These are phyloP conservation scores for Ophiostoma pallidulum DNA, from an alignment of 2,329 filamentous ascomycete species.

Conservation along the genomic window DNA sequence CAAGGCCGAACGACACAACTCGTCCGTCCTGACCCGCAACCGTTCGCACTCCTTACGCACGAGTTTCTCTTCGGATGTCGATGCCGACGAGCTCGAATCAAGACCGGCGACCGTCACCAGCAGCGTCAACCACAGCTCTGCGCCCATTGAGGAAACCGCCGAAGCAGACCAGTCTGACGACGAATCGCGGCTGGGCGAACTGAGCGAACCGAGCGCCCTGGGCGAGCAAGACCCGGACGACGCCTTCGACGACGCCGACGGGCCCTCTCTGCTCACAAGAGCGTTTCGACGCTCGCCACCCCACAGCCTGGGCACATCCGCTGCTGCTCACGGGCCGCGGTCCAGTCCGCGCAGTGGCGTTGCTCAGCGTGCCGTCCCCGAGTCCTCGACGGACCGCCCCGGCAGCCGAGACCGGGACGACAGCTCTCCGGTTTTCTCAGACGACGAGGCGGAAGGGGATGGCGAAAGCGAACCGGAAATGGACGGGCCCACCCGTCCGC, in stretches of 20 bases:
- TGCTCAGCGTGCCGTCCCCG: too few species aligned
- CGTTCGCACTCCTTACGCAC: constrained; percentile 27
- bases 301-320: constrained; percentile 40
- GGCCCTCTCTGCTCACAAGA: constrained; percentile 15
- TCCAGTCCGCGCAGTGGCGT: too few species aligned
- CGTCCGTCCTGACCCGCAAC: constrained; percentile 36
- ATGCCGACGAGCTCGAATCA: constrained; percentile 16
- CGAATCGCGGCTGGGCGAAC: neutral
- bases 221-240: neutral
- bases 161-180: constrained; percentile 8
- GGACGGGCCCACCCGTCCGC: neutral
- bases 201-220: neutral
- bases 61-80: constrained; percentile 20
- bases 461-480: neutral
- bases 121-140: constrained; percentile 25
- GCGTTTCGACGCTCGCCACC: constrained; percentile 15
- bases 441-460: constrained; percentile 11
- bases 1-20: constrained; percentile 35
- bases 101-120: constrained; percentile 9
- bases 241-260: neutral
- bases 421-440: constrained; percentile 9
- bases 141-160: constrained; percentile 48
- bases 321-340: constrained; percentile 19
- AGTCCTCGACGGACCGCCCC: too few species aligned
- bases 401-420: neutral